phyloP scores from a whole-genome alignment of 2,329 filamentous ascomycete genomes.

The Penicillium vulpinum region DNA sequence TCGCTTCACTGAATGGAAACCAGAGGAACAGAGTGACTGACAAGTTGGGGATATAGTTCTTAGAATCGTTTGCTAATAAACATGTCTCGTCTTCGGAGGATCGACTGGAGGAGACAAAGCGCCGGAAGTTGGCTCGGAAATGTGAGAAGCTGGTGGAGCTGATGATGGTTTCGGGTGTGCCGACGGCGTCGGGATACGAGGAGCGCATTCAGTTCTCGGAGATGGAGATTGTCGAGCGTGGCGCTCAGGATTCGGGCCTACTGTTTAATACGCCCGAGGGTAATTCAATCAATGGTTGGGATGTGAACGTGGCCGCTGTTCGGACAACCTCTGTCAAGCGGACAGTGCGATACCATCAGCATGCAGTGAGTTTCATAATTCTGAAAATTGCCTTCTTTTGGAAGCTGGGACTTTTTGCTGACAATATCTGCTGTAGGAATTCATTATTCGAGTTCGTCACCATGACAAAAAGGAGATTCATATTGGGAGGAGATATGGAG shows the following conservation, averaged over 20 bases:
- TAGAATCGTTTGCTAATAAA: conserved; percentile 96
- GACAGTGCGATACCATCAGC: conserved; percentile 84
- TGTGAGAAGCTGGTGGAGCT: conserved; percentile 94
- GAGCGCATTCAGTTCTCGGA: conserved; percentile 96
- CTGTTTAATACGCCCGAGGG: conserved; percentile 86
- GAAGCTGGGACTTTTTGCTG: neutral
- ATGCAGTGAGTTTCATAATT: conserved; percentile 64
- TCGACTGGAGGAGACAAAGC: conserved; percentile 91
- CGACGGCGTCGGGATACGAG: conserved; percentile 94
- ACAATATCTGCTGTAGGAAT: conserved; percentile 62
- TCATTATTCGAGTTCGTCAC: conserved; percentile 80
- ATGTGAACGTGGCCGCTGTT: conserved; percentile 91
- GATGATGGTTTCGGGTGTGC: conserved; percentile 98
- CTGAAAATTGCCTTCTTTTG: neutral
- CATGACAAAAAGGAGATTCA: conserved; percentile 74
- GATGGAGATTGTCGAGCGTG: conserved; percentile 91
- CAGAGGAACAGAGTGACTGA: conserved; percentile 1
- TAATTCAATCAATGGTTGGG: conserved; percentile 92
- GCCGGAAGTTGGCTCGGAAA: conserved; percentile 87
- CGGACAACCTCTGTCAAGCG: conserved; percentile 77
- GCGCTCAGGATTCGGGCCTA: conserved; percentile 87
- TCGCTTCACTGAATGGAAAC: neutral
- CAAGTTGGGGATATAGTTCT: conserved; percentile 61
- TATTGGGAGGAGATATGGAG: conserved; percentile 81
- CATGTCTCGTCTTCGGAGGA: conserved; percentile 97